phyloP scores from a whole-genome alignment of 129 eudicot species.

The Ambrosia trifida region DNA sequence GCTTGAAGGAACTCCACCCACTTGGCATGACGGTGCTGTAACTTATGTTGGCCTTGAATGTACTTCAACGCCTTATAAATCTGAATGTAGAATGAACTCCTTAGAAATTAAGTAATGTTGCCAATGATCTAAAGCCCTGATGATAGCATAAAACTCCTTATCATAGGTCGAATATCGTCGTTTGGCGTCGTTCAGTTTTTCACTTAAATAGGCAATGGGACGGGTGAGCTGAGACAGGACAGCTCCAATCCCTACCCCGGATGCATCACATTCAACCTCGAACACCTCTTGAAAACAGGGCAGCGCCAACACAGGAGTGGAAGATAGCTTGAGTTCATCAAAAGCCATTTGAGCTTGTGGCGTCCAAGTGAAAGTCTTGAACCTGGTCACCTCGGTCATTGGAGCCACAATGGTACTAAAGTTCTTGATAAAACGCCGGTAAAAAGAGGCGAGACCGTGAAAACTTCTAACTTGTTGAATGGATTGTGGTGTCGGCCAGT shows the following conservation, averaged over 20 bases:
- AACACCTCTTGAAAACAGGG: constrained; percentile 4
- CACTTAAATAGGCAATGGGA: constrained; percentile 1
- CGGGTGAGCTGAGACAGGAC: neutral
- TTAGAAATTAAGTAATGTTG: neutral
- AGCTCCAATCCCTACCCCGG: constrained; percentile 6
- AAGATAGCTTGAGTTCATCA: neutral
- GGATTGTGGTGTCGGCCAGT: neutral
- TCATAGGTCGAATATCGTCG: constrained; percentile 1
- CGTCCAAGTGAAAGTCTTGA: neutral
- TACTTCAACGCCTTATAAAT: constrained; percentile 5
- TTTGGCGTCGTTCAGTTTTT: constrained; percentile 12
- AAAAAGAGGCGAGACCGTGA: constrained; percentile 21
- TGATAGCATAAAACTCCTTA: constrained; percentile 13
- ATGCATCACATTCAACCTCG: constrained; percentile 20
- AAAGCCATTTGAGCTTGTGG: neutral
- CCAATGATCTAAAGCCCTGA: constrained; percentile 7
- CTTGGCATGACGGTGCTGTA: no score
- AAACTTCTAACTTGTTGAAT: constrained; percentile 1
- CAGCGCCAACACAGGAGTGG: neutral
- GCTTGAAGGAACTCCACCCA: no score
- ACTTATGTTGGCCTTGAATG: no score
- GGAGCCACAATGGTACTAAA: constrained; percentile 25
- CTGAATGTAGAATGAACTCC: neutral
- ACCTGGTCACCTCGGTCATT: neutral
- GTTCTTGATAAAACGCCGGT: neutral